These are phyloP conservation scores for Nitzschia putrida DNA, from an alignment of 108 stramenopile species.

Conservation along the genomic window DNA sequence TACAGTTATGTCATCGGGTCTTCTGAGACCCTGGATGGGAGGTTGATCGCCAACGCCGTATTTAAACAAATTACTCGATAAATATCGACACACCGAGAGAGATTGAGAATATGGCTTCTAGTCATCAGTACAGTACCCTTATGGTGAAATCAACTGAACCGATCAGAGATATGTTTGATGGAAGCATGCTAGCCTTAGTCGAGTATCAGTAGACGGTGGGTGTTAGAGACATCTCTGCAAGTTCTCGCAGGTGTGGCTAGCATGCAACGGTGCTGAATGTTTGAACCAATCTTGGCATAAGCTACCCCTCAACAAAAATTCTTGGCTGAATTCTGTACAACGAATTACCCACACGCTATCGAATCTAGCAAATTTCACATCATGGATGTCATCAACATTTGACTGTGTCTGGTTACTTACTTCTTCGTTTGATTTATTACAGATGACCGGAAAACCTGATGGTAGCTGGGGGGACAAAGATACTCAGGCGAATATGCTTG, in stretches of 20 bases:
- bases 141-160: conserved; percentile 1
- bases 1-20: too few species aligned
- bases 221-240: neutral
- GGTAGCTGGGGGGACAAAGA: conserved; percentile 17
- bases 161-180: neutral
- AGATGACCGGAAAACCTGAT: conserved; percentile 41
- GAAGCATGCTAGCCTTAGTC: conserved; percentile 36
- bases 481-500: conserved; percentile 39
- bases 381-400: too few species aligned
- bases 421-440: conserved; percentile 21
- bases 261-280: too few species aligned
- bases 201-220: conserved; percentile 34
- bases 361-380: too few species aligned
- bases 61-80: conserved; percentile 9
- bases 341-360: too few species aligned
- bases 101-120: neutral
- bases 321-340: too few species aligned
- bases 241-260: too few species aligned
- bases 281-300: too few species aligned
- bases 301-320: too few species aligned
- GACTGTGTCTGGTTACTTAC: too few species aligned
- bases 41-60: too few species aligned
- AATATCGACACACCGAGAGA: conserved; percentile 16
- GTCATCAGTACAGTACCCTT: conserved; percentile 5
- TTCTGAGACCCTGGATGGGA: too few species aligned